Percentiles rank a stretch among this genome's conserved stretches.
phyloP scores from a whole-genome alignment of 495 filamentous ascomycete genomes.

The Chaetomidium leptoderma region DNA sequence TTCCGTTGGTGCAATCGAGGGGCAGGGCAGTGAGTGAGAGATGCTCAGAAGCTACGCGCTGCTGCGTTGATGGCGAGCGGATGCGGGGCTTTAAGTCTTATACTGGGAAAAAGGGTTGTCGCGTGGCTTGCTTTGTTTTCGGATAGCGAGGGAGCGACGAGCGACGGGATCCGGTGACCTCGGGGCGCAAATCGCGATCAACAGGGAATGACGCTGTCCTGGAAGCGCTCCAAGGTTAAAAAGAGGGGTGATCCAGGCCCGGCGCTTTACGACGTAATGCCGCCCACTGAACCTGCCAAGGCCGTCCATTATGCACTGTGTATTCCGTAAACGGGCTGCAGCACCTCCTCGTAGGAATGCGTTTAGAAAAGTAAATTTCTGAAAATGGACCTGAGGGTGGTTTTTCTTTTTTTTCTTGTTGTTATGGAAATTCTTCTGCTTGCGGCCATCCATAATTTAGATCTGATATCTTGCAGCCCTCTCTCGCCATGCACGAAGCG shows the following conservation, averaged over 20 bases:
- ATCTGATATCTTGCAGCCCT: no score
- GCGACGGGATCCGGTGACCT: conserved; percentile 2
- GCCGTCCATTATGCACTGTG: no score
- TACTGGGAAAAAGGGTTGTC: background rate
- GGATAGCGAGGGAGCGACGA: background rate
- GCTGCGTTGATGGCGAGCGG: background rate
- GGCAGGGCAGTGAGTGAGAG: background rate
- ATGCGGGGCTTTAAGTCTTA: background rate
- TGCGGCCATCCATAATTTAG: no score
- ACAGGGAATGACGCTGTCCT: conserved; percentile 34
- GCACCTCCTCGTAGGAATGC: no score
- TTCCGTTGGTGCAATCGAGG: no score
- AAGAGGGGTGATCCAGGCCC: conserved; percentile 12
- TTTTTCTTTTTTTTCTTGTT: no score
- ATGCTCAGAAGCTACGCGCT: background rate
- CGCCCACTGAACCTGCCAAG: conserved; percentile 17
- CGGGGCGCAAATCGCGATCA: conserved; percentile 22
- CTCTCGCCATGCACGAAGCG: no score
- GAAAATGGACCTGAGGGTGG: no score
- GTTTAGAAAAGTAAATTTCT: background rate
- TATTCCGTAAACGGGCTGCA: background rate
- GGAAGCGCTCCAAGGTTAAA: conserved; percentile 12
- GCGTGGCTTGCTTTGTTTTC: conserved; percentile 14
- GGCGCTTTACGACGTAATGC: conserved; percentile 25
- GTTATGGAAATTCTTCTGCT: background rate